Conservation (phyloP, 2,329 filamentous ascomycete genomes). For the Talaromyces sp. region DNA sequence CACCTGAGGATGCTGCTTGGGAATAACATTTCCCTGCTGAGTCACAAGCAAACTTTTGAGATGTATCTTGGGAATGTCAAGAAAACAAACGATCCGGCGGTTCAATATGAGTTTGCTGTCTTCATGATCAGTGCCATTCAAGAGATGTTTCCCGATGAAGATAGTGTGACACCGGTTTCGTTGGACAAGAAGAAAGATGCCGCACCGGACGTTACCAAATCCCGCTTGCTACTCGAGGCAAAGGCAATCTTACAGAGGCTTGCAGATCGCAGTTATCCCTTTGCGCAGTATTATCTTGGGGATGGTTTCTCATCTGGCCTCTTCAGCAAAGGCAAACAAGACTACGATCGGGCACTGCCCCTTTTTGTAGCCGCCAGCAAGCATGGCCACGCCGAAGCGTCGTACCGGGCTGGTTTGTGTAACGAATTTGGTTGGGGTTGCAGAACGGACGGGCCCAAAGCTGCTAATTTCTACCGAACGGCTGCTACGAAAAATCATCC, state of each 20-base stretch:
- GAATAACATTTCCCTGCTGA: constrained; percentile 83
- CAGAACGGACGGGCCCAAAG: constrained; percentile 81
- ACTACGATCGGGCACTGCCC: constrained; percentile 85
- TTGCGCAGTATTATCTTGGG: constrained; percentile 94
- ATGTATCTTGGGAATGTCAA: constrained; percentile 98
- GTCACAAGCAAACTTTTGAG: constrained; percentile 87
- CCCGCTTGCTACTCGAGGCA: constrained; percentile 75
- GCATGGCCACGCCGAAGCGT: constrained; percentile 94
- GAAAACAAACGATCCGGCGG: constrained; percentile 84
- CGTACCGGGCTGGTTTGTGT: constrained; percentile 85
- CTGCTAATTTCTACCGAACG: constrained; percentile 85
- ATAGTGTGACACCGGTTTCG: constrained; percentile 20
- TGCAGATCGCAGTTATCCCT: constrained; percentile 83
- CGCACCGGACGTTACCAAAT: constrained; percentile 47
- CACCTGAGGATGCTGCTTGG: constrained; percentile 74
- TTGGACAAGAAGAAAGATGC: constrained; percentile 16
- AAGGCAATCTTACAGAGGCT: constrained; percentile 82
- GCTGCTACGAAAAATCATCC: constrained; percentile 92
- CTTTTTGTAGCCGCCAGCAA: constrained; percentile 92
- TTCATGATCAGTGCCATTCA: constrained; percentile 88
- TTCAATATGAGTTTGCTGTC: constrained; percentile 94
- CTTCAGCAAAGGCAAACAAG: constrained; percentile 90
- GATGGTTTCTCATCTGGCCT: constrained; percentile 92
- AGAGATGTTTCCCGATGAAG: constrained; percentile 56
- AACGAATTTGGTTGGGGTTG: constrained; percentile 99